These are phyloP conservation scores for Hemileccinum impolitum DNA, from an alignment of 768 basidiomycete genomes.

Conservation along the genomic window DNA sequence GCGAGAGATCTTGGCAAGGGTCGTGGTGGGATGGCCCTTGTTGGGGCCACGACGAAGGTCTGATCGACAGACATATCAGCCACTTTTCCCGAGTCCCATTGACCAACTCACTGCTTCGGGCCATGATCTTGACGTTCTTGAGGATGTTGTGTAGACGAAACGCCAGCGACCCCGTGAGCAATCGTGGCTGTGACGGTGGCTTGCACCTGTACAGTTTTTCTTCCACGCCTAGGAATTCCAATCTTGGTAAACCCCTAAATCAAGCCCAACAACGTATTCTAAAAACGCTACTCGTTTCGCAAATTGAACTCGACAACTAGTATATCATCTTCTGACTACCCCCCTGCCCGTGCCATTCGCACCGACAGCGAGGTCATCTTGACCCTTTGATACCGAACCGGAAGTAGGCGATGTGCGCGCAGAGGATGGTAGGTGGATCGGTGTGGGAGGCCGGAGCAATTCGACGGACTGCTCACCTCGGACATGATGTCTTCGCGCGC, in stretches of 20 bases:
- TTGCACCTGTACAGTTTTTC: conserved; percentile 57
- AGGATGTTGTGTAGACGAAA: conserved; percentile 23
- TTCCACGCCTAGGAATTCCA: conserved; percentile 24
- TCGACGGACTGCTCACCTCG: conserved; percentile 37
- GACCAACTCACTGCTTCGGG: conserved; percentile 63
- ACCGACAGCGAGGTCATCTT: conserved; percentile 32
- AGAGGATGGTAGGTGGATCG: conserved; percentile 40
- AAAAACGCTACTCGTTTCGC: conserved; percentile 7
- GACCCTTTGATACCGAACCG: conserved; percentile 44
- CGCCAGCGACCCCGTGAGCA: conserved; percentile 12
- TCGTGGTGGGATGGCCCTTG: conserved; percentile 85
- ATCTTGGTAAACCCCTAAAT: conserved; percentile 13
- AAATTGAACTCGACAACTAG: conserved; percentile 11
- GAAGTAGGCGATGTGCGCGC: conserved; percentile 52
- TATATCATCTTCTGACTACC: conserved; percentile 44
- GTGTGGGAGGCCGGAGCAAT: conserved; percentile 38
- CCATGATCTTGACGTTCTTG: conserved; percentile 68
- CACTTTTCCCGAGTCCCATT: not conserved
- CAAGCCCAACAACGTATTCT: too few species aligned
- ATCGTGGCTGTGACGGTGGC: conserved; percentile 48
- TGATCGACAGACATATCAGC: conserved; percentile 31
- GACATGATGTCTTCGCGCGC: conserved; percentile 25
- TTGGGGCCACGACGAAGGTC: conserved; percentile 85
- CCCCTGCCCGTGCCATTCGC: conserved; percentile 39
- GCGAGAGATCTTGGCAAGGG: conserved; percentile 68